phyloP scores from a whole-genome alignment of 2,329 filamentous ascomycete species.

The Botrytis deweyae region DNA sequence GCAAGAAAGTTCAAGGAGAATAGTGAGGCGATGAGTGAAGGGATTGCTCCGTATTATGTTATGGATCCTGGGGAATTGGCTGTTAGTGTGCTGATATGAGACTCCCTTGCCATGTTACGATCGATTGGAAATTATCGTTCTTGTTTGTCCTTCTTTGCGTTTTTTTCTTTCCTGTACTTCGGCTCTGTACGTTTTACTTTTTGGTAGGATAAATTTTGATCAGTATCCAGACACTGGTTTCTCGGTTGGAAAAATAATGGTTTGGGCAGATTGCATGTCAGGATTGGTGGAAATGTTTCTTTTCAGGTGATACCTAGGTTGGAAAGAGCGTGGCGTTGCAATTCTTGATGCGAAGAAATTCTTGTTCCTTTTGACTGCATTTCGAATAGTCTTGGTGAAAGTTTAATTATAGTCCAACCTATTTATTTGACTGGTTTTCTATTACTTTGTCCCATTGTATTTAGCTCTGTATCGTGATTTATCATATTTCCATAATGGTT shows the following conservation, averaged over 20 bases:
- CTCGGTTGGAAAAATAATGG: not conserved
- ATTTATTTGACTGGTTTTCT: not conserved
- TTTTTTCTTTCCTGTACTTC: not conserved
- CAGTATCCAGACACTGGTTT: not conserved
- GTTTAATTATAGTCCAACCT: not conserved
- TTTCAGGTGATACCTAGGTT: not conserved
- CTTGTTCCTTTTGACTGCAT: not conserved
- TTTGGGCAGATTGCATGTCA: not conserved
- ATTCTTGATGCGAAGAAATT: not conserved
- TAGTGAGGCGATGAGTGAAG: conserved; percentile 9
- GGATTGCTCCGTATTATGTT: conserved; percentile 10
- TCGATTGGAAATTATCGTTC: not conserved
- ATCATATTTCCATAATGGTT: not conserved
- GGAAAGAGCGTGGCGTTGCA: not conserved
- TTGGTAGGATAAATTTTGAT: not conserved
- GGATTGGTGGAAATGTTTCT: not conserved
- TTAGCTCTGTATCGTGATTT: not conserved
- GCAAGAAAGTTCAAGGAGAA: conserved; percentile 12
- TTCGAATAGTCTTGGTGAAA: not conserved
- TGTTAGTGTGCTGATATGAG: not conserved
- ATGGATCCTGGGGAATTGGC: conserved; percentile 14
- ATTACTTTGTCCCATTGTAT: too few species aligned
- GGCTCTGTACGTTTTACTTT: not conserved
- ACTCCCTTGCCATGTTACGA: rapidly evolving
- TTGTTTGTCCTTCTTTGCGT: not conserved